Percentiles rank a stretch among this genome's conserved stretches.
phyloP scores from a whole-genome alignment of 106 monocot species.

The Chionographis japonica region DNA sequence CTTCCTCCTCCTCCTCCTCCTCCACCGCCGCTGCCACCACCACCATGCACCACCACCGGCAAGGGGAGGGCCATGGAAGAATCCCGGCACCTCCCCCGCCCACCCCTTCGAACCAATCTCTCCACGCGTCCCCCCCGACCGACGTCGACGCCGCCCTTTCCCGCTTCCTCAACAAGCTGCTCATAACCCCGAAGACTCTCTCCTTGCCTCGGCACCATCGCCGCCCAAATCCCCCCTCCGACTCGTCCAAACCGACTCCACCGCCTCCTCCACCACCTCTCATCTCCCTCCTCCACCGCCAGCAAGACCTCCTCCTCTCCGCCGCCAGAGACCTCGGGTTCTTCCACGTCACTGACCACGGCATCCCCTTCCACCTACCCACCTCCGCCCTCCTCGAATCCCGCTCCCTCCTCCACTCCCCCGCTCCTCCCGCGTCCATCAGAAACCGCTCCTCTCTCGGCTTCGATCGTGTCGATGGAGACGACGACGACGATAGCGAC shows the following conservation, averaged over 20 bases:
- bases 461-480: conserved; percentile 10
- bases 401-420: neutral
- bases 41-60: too few species aligned
- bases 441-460: conserved; percentile 14
- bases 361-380: conserved; percentile 30
- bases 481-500: conserved; percentile 2
- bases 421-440: neutral
- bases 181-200: conserved; percentile 11
- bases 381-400: conserved; percentile 14
- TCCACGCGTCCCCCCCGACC: neutral
- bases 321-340: conserved; percentile 27
- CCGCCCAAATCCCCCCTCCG: neutral
- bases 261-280: conserved; percentile 1
- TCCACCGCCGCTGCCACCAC: neutral
- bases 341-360: conserved; percentile 53
- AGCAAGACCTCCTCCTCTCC: conserved; percentile 13
- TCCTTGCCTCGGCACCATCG: conserved; percentile 5
- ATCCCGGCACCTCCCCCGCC: conserved; percentile 40
- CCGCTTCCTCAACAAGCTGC: conserved; percentile 28
- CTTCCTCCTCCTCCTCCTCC: conserved; percentile 12
- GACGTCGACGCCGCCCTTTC: conserved; percentile 29
- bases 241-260: neutral
- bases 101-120: conserved; percentile 37
- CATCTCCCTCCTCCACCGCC: conserved; percentile 14
- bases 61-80: too few species aligned